Evolutionary conservation across 1,139 yeast species (phyloP).

Genomic region (Taiozyma sp.): DNA sequence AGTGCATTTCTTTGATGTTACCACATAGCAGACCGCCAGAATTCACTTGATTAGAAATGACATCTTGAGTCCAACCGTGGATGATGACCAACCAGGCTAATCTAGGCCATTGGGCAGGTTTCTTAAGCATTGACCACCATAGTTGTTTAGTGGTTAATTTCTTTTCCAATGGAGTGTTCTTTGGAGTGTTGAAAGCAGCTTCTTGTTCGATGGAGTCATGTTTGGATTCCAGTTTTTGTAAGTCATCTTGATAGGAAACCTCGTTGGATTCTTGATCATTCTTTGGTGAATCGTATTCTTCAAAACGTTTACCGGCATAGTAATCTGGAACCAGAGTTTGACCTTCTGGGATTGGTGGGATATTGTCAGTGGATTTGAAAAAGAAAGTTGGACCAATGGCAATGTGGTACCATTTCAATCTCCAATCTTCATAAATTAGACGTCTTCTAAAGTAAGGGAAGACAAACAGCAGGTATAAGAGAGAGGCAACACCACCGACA

Average conservation of each 20-base stretch:
- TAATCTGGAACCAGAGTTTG: constrained; percentile 52
- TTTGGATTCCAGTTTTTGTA: constrained; percentile 17
- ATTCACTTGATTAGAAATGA: constrained; percentile 44
- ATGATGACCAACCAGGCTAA: constrained; percentile 40
- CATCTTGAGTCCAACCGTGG: constrained; percentile 65
- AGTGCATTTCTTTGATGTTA: constrained; percentile 46
- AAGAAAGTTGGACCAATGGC: constrained; percentile 52
- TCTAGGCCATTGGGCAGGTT: constrained; percentile 50
- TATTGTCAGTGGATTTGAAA: constrained; percentile 49
- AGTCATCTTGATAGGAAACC: constrained; percentile 14
- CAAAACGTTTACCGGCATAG: constrained; percentile 53
- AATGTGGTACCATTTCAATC: constrained; percentile 52
- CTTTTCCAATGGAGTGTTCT: constrained; percentile 17
- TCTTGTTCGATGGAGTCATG: not conserved
- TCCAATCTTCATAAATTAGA: constrained; percentile 62
- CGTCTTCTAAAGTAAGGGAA: constrained; percentile 62
- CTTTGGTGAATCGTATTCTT: constrained; percentile 17
- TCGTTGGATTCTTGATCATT: constrained; percentile 7
- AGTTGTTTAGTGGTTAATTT: constrained; percentile 33
- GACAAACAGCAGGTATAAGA: constrained; percentile 47
- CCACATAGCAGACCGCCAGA: constrained; percentile 25
- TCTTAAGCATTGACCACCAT: constrained; percentile 33
- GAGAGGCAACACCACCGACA: constrained; percentile 51
- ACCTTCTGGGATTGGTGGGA: constrained; percentile 65
- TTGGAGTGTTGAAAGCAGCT: not conserved